These are phyloP conservation scores for Blastocystis hominis DNA, from an alignment of 352 stramenopile genomes.

Conservation along the genomic window DNA sequence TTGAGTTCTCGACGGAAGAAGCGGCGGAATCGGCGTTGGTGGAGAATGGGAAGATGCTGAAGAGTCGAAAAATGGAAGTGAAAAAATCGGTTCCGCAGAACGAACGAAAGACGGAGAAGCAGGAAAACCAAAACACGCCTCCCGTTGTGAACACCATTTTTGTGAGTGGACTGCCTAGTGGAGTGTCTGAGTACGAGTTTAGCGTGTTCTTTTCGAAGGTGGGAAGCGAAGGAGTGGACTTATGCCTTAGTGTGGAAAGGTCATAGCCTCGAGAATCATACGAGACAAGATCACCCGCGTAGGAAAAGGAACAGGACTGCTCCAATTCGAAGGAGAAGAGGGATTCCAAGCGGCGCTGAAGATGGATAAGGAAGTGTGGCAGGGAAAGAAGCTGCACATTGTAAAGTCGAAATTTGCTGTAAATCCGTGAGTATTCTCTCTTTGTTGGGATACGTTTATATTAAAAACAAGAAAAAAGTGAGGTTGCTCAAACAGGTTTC, in stretches of 20 bases:
- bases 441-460: neutral
- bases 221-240: neutral
- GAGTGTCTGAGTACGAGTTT: slow-evolving; percentile 45
- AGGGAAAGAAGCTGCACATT: neutral
- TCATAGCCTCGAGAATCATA: neutral
- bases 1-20: slow-evolving; percentile 74
- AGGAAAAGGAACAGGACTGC: slow-evolving; percentile 22
- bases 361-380: slow-evolving; percentile 13
- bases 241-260: slow-evolving; percentile 44
- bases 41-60: slow-evolving; percentile 71
- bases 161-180: slow-evolving; percentile 11
- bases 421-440: neutral
- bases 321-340: slow-evolving; percentile 1
- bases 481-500: neutral
- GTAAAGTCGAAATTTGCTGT: slow-evolving; percentile 35
- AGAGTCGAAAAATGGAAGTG: slow-evolving; percentile 21
- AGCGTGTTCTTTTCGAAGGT: slow-evolving; percentile 53
- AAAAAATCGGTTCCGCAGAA: slow-evolving; percentile 39
- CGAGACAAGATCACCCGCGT: slow-evolving; percentile 21
- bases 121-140: neutral
- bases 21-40: slow-evolving; percentile 68
- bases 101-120: slow-evolving; percentile 45
- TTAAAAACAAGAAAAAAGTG: neutral
- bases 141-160: slow-evolving; percentile 10
- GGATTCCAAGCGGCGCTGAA: neutral